A percentile compares a stretch with the other conserved stretches of the same genome.
Evolutionary conservation across 1,139 yeast genomes (phyloP).

Genomic region (Meyerozyma smithsonii): DNA sequence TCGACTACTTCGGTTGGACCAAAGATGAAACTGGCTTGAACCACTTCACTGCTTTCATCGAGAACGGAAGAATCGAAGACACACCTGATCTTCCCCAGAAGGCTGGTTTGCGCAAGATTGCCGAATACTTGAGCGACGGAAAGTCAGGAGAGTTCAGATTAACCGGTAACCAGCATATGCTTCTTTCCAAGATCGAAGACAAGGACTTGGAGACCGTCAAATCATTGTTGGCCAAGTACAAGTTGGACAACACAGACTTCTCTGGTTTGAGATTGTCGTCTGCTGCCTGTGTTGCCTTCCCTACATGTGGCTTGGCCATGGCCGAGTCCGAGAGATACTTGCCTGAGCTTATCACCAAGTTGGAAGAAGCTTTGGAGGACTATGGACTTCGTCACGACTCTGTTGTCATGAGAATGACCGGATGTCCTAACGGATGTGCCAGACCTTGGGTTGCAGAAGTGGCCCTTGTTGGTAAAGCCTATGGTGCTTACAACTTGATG

Average conservation of each 20-base stretch:
- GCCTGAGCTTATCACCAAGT: slow-evolving; percentile 74
- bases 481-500: slow-evolving; percentile 88
- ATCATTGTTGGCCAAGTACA: slow-evolving; percentile 61
- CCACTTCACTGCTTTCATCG: slow-evolving; percentile 92
- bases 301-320: slow-evolving; percentile 98
- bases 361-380: slow-evolving; percentile 83
- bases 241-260: slow-evolving; percentile 78
- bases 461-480: slow-evolving; percentile 93
- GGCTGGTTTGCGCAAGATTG: slow-evolving; percentile 78
- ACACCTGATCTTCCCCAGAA: slow-evolving; percentile 88
- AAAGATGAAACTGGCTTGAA: slow-evolving; percentile 82
- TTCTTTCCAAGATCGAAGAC: slow-evolving; percentile 70
- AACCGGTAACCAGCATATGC: slow-evolving; percentile 93
- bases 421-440: slow-evolving; percentile 98
- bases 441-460: slow-evolving; percentile 98
- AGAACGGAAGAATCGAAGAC: slow-evolving; percentile 95
- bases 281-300: slow-evolving; percentile 97
- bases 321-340: slow-evolving; percentile 96
- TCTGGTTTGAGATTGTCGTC: slow-evolving; percentile 85
- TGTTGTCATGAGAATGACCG: slow-evolving; percentile 97
- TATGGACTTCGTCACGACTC: slow-evolving; percentile 93
- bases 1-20: slow-evolving; percentile 92
- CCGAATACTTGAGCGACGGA: slow-evolving; percentile 50
- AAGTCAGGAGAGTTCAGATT: slow-evolving; percentile 82
- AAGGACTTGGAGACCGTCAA: slow-evolving; percentile 62